Evolutionary conservation across 345 rosid genomes (phyloP), one percentile per base, ranked within the genome.

Genomic region (Bruguiera sexangula): DNA sequence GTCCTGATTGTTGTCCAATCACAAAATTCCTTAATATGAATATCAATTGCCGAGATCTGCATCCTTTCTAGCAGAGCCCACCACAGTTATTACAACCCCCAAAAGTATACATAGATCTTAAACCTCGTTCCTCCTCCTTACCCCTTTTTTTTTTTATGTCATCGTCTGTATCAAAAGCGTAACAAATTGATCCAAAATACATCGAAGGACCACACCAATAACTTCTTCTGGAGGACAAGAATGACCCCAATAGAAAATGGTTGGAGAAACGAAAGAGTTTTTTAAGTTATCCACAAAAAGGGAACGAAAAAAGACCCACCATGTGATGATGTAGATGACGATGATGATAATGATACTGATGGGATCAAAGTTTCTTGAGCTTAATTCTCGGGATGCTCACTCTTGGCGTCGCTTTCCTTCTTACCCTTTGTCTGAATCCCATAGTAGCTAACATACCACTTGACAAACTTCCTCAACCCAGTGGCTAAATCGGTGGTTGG

Each of bases 31-130:
- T 51, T 15, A 51, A 76, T 60, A 76, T 65, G 65, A 71, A 77
- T 78, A 53, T 27, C 29, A 76, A 70, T 77, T 77, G 85, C 69
- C 69, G 32, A 70, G 80, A 82, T 72, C 80, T 76, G 77, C 81
- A 72, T 65, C 69, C 75, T 74, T 81, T 83, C 83, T 61, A 72
- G 87, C 85, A 85, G 79, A 79, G 9, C 73, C 63, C 55, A 21
- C 63, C 72, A 30, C 15, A 52, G 16, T 62, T 74, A 74, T 74
- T 74, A 74, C 72, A 66, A 16, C 53, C 15, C 27, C 27, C 18
- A 3, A 39, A n/a, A 36, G 32, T 30, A 22, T n/a, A 21, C 77
- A 19, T 54, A 73, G 62, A 73, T 73, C 72, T 37, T 73, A 61
- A 71, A 53, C 60, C 72, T 68, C 55, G 10, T 31, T 31, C 15